Percentiles rank a stretch among this genome's conserved stretches.
Evolutionary conservation across 2,329 filamentous ascomycete species (phyloP).

Genomic region (Tetracladium maxilliforme): DNA sequence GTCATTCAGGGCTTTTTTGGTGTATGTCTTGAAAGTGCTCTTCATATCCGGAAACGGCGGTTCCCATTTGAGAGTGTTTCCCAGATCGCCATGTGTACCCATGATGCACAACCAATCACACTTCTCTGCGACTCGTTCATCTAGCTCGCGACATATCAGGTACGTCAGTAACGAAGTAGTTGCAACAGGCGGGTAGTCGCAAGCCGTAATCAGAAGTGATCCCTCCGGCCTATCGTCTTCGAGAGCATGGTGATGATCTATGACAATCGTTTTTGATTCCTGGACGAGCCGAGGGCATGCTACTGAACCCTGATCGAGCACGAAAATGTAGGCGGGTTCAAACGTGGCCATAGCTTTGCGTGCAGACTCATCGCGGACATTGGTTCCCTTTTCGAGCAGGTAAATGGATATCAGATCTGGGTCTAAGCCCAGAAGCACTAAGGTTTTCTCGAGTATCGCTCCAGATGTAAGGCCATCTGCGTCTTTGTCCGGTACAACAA

Average conservation of each 20-base stretch:
- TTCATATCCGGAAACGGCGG: slow-evolving; percentile 53
- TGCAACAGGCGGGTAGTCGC: slow-evolving; percentile 48
- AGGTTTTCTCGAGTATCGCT: slow-evolving; percentile 43
- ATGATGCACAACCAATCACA: slow-evolving; percentile 49
- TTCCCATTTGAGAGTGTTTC: slow-evolving; percentile 49
- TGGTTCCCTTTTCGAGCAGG: slow-evolving; percentile 42
- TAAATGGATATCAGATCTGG: slow-evolving; percentile 37
- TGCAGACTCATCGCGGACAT: slow-evolving; percentile 38
- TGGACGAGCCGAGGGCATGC: slow-evolving; percentile 31
- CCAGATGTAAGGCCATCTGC: slow-evolving; percentile 53
- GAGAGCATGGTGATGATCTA: slow-evolving; percentile 47
- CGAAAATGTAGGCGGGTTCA: slow-evolving; percentile 41
- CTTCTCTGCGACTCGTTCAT: slow-evolving; percentile 27
- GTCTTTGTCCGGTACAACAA: slow-evolving; percentile 56
- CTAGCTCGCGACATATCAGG: slow-evolving; percentile 41
- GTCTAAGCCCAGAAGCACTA: slow-evolving; percentile 41
- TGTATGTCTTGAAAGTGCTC: slow-evolving; percentile 40
- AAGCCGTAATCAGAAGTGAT: slow-evolving; percentile 21
- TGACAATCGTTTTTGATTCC: slow-evolving; percentile 35
- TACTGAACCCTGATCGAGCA: slow-evolving; percentile 51
- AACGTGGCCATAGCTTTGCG: slow-evolving; percentile 31
- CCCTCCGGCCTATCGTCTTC: slow-evolving; percentile 6
- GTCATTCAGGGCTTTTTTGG: slow-evolving; percentile 46
- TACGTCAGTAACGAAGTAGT: slow-evolving; percentile 51
- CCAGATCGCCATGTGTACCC: slow-evolving; percentile 53